A percentile compares a stretch with the other conserved stretches of the same genome.
Evolutionary conservation across 1,139 yeast species (phyloP).

Genomic region (Yarrowia galli): DNA sequence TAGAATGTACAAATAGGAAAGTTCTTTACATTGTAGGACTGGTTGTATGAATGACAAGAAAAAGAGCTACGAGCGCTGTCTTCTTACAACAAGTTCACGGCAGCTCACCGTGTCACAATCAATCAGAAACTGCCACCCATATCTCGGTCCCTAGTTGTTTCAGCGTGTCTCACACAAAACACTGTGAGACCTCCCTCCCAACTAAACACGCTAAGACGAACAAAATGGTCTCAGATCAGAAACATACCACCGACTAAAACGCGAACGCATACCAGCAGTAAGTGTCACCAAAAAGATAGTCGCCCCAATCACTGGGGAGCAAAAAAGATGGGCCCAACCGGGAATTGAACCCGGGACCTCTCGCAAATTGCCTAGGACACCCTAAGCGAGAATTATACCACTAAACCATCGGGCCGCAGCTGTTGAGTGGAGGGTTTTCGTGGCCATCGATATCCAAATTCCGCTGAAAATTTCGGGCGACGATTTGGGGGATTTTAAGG

Average conservation of each 20-base stretch:
- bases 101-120: too few species aligned
- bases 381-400: conserved; percentile 16
- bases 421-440: not conserved
- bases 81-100: too few species aligned
- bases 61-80: too few species aligned
- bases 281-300: not conserved
- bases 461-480: not conserved
- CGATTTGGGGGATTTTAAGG: not conserved
- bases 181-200: not conserved
- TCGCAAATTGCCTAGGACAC: conserved; percentile 14
- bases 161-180: too few species aligned
- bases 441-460: not conserved
- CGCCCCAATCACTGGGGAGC: not conserved
- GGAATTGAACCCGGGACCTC: conserved; percentile 12
- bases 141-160: too few species aligned
- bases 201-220: not conserved
- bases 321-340: conserved; percentile 9
- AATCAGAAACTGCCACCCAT: too few species aligned
- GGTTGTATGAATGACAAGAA: too few species aligned
- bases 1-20: too few species aligned
- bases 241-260: not conserved
- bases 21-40: too few species aligned
- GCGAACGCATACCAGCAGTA: not conserved
- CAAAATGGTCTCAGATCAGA: not conserved
- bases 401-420: conserved; percentile 13